Percentiles rank a stretch among this genome's conserved stretches.
Evolutionary conservation across 352 stramenopile species (phyloP).

Genomic region (Phytopythium litorale): DNA sequence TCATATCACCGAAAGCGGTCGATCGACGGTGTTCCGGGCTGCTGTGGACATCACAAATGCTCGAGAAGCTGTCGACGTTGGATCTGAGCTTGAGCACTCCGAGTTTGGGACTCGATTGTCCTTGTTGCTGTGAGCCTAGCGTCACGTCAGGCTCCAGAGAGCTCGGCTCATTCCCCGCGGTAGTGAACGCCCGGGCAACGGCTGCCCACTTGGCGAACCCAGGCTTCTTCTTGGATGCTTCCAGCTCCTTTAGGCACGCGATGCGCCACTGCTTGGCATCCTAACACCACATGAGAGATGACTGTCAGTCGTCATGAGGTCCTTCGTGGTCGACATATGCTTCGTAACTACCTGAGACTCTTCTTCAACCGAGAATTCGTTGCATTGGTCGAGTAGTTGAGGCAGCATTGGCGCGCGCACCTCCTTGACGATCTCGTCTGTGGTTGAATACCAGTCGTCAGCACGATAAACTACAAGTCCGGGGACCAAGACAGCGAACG

Average conservation of each 20-base stretch:
- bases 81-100: constrained; percentile 25
- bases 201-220: constrained; percentile 35
- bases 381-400: background rate
- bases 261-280: constrained; percentile 36
- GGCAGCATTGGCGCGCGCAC: background rate
- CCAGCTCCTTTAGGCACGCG: constrained; percentile 33
- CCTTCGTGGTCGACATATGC: background rate
- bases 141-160: constrained; percentile 15
- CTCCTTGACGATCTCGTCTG: background rate
- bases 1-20: background rate
- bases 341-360: background rate
- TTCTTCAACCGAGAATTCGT: background rate
- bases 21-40: background rate
- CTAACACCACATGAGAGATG: constrained; percentile 7
- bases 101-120: background rate
- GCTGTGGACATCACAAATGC: constrained; percentile 14
- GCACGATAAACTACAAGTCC: background rate
- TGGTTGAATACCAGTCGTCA: background rate
- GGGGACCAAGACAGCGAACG: no score
- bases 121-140: background rate
- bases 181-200: constrained; percentile 31
- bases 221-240: constrained; percentile 19
- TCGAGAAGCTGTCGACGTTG: constrained; percentile 45
- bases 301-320: background rate
- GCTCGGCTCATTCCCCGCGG: background rate